These are phyloP conservation scores for Aspergillus mulundensis DNA, from an alignment of 495 filamentous ascomycete genomes.

Conservation along the genomic window DNA sequence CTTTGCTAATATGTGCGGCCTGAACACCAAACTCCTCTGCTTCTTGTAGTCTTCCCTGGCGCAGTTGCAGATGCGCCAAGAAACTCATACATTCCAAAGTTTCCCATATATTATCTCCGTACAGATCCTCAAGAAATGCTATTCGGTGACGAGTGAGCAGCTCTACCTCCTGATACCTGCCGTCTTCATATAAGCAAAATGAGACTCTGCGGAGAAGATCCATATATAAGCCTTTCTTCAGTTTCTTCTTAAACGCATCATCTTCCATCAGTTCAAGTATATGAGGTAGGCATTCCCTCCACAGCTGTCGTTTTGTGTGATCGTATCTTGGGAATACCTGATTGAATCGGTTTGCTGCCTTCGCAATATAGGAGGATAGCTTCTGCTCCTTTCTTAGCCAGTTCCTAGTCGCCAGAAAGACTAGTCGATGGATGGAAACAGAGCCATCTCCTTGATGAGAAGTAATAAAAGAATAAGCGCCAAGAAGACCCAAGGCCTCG, in stretches of 20 bases:
- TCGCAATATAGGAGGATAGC: neutral
- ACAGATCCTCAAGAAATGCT: too few species aligned
- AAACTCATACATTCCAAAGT: neutral
- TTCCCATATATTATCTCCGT: too few species aligned
- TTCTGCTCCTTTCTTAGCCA: conserved; percentile 1
- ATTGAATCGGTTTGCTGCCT: neutral
- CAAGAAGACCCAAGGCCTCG: conserved; percentile 21
- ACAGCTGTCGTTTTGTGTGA: neutral
- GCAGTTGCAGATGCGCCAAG: neutral
- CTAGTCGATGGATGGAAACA: conserved; percentile 19
- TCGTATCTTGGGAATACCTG: neutral
- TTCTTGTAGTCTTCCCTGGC: neutral
- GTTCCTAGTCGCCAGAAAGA: conserved; percentile 19
- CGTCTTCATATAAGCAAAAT: neutral
- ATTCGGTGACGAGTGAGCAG: too few species aligned
- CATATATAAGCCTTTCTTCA: neutral
- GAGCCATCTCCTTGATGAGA: conserved; percentile 9
- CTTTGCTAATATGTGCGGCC: neutral
- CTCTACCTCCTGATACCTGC: neutral
- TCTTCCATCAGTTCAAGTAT: neutral
- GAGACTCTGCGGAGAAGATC: neutral
- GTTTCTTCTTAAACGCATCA: neutral
- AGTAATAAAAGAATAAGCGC: conserved; percentile 22
- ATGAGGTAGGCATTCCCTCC: conserved; percentile 6
- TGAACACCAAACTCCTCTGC: neutral